Percentiles rank a stretch among this genome's conserved stretches.
phyloP scores from a whole-genome alignment of 2,329 filamentous ascomycete species.

The Diaporthe sp. region DNA sequence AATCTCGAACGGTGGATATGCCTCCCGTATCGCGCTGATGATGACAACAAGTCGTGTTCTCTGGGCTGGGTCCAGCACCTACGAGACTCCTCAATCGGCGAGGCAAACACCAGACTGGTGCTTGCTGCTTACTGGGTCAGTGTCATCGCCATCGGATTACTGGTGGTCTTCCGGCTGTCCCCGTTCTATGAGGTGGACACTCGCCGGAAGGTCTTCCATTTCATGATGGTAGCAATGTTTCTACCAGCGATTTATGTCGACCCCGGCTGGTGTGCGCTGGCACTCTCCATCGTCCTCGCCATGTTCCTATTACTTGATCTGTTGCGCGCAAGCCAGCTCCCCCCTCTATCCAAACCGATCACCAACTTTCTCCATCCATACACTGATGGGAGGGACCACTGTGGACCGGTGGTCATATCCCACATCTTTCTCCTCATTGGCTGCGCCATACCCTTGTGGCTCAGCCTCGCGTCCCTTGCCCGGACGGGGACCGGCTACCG shows the following conservation, averaged over 20 bases:
- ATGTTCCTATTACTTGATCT: slow-evolving; percentile 91
- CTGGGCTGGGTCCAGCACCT: slow-evolving; percentile 73
- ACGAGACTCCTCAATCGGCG: slow-evolving; percentile 73
- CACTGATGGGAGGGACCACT: slow-evolving; percentile 91
- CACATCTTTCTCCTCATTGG: slow-evolving; percentile 97
- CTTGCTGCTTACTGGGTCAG: slow-evolving; percentile 78
- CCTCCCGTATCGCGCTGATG: slow-evolving; percentile 62
- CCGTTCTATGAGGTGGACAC: slow-evolving; percentile 92
- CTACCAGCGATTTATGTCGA: slow-evolving; percentile 89
- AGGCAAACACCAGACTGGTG: slow-evolving; percentile 83
- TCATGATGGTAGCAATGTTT: slow-evolving; percentile 98
- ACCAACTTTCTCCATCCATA: slow-evolving; percentile 91
- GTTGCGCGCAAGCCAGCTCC: slow-evolving; percentile 89
- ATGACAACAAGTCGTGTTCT: slow-evolving; percentile 52
- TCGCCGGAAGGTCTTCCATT: slow-evolving; percentile 95
- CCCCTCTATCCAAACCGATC: slow-evolving; percentile 86
- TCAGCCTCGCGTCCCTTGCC: slow-evolving; percentile 78
- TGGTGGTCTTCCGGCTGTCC: slow-evolving; percentile 79
- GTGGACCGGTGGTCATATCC: slow-evolving; percentile 93
- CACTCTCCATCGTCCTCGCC: slow-evolving; percentile 81
- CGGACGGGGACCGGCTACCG: slow-evolving; percentile 67
- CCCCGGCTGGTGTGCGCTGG: slow-evolving; percentile 83
- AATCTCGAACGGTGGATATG: slow-evolving; percentile 81
- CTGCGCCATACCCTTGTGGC: slow-evolving; percentile 94
- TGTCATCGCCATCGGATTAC: slow-evolving; percentile 77